Base-by-base conservation (phyloP, 768 basidiomycete genomes). In the Kwoniella sp. region DNA sequence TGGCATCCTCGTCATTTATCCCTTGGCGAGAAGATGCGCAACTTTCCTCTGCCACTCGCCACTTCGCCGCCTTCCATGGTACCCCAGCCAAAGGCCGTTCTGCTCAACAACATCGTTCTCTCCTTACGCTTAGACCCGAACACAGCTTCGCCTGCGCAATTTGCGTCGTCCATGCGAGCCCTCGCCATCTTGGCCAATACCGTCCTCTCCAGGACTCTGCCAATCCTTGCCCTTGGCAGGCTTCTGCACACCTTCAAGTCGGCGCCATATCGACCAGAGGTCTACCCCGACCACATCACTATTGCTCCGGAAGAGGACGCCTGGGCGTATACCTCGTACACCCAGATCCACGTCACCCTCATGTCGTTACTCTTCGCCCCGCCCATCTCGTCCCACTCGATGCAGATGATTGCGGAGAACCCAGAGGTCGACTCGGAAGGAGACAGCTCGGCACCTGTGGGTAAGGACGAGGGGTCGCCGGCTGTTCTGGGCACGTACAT, bases 141-240 rank as follows among this genome's bases (percentile, higher is more conserved):
- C 3, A 37, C 25, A 1, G 36, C 50, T 11, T 28, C 52, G 5
- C 57, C 55, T 19, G 38, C 23, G 14, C 45, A 53, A 11, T 73
- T 64, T 37, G 32, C 41, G 2, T 26, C 60, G 20, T 73, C 69
- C 5, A 70, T 69, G 49, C 46, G 65, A 15, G 74, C 74, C 17
- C 53, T 69, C 20, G 72, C 70, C 38, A 67, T 69, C 17, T 52
- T 75, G 3, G 69, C 67, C 34, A 73, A 70, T 49, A 68, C 72
- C 1, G 60, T 75, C 1, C 47, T 70, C 2, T 63, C 65, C 2
- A 58, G 74, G 0, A 75, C 74, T 7, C 41, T 73, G 1, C 74
- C 74, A 8, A 61, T 69, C 9, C 46, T 58, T 4, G 59, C 59
- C 17, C 59, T 69, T 25, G 56, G 58, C 12, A 31, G 41, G 3